phyloP scores from a whole-genome alignment of 2,329 filamentous ascomycete genomes.

The Diplodia intermedia region DNA sequence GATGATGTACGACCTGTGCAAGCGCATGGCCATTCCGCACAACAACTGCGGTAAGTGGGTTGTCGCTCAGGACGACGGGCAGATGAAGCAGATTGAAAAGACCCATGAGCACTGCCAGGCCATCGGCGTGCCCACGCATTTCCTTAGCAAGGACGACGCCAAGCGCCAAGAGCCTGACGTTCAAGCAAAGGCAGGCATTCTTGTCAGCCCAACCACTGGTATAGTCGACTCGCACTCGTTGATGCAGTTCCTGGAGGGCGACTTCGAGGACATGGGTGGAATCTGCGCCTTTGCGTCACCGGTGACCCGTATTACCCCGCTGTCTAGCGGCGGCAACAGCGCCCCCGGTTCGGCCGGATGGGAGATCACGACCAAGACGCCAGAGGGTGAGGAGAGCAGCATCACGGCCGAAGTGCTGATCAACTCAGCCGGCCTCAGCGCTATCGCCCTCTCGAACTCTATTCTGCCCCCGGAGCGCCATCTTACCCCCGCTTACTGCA shows the following conservation, averaged over 20 bases:
- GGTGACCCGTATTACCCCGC: constrained; percentile 68
- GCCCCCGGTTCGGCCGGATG: constrained; percentile 66
- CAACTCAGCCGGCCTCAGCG: constrained; percentile 84
- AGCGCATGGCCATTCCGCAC: constrained; percentile 70
- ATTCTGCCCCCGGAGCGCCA: constrained; percentile 67
- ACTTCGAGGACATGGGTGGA: constrained; percentile 79
- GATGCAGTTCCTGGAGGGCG: constrained; percentile 80
- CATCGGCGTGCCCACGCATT: constrained; percentile 73
- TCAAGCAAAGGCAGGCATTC: constrained; percentile 70
- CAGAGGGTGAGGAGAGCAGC: constrained; percentile 57
- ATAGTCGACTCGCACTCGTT: constrained; percentile 87
- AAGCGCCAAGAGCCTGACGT: constrained; percentile 74
- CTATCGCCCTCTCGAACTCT: constrained; percentile 81
- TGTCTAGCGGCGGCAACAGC: constrained; percentile 35
- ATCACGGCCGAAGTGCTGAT: constrained; percentile 80
- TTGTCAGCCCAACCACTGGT: constrained; percentile 86
- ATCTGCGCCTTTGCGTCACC: constrained; percentile 72
- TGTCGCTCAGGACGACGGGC: constrained; percentile 78
- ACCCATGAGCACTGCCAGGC: constrained; percentile 61
- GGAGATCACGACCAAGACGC: constrained; percentile 64
- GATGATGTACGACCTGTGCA: constrained; percentile 81
- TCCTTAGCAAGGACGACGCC: constrained; percentile 70
- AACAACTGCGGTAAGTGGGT: constrained; percentile 90
- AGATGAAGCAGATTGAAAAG: constrained; percentile 68
- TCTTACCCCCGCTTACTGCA: constrained; percentile 77